Evolutionary conservation across 768 basidiomycete species (phyloP).

Genomic region (Xanthoconium purpureum): DNA sequence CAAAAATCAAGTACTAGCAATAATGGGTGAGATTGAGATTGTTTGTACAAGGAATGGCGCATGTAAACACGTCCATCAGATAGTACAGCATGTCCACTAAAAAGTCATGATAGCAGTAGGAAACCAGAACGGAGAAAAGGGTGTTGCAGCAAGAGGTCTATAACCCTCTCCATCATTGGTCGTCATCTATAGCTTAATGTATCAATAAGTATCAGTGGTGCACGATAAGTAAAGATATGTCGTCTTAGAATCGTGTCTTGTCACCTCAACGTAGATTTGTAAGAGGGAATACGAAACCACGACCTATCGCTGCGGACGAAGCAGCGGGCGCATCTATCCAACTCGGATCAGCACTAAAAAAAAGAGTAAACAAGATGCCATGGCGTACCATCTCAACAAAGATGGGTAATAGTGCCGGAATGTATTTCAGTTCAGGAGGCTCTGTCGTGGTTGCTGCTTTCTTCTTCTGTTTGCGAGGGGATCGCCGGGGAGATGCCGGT

Average conservation of each 20-base stretch:
- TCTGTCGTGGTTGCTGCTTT: constrained; percentile 45
- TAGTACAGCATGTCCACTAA: no score
- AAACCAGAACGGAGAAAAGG: neutral
- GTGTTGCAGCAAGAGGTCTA: neutral
- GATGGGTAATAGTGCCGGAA: constrained; percentile 81
- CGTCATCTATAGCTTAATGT: neutral
- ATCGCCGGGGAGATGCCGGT: constrained; percentile 7
- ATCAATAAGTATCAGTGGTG: neutral
- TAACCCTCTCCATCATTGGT: neutral
- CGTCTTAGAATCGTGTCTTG: neutral
- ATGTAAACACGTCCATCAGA: no score
- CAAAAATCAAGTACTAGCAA: no score
- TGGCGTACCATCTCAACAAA: constrained; percentile 86
- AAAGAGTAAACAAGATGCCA: neutral
- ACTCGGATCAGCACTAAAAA: constrained; percentile 4
- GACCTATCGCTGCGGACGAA: constrained; percentile 17
- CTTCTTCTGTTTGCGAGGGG: constrained; percentile 40
- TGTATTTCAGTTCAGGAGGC: constrained; percentile 72
- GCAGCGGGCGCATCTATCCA: constrained; percentile 37
- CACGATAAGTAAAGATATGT: neutral
- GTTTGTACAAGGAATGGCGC: no score
- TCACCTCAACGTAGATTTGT: neutral
- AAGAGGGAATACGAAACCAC: neutral
- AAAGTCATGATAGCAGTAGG: neutral
- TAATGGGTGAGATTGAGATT: no score